Evolutionary conservation across 1,284 basidiomycete genomes (phyloP).

Genomic region (Malassezia equina): DNA sequence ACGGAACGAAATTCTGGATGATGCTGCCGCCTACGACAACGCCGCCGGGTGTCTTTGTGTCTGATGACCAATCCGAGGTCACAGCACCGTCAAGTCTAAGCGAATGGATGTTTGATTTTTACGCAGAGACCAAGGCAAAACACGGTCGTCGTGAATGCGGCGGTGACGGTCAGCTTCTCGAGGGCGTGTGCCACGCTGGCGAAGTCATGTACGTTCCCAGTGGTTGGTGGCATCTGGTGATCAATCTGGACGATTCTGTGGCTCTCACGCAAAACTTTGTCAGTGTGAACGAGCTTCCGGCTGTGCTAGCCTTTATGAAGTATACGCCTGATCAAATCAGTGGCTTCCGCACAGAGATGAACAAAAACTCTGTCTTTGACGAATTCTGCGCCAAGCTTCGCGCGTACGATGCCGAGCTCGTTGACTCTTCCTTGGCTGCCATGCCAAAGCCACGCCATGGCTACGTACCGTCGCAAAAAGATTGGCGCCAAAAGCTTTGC

Average conservation of each 20-base stretch:
- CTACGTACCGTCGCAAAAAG: neutral
- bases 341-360: constrained; percentile 44
- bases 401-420: neutral
- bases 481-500: constrained; percentile 7
- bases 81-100: constrained; percentile 47
- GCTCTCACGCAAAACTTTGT: constrained; percentile 52
- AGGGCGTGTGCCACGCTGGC: constrained; percentile 49
- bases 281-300: constrained; percentile 47
- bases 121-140: constrained; percentile 37
- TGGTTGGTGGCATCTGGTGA: constrained; percentile 44
- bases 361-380: neutral
- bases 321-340: constrained; percentile 50
- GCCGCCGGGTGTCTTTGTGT: constrained; percentile 50
- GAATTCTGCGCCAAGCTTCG: neutral
- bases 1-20: constrained; percentile 49
- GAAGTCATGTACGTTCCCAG: constrained; percentile 49
- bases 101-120: constrained; percentile 51
- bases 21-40: constrained; percentile 49
- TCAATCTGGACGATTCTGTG: constrained; percentile 38
- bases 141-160: constrained; percentile 40
- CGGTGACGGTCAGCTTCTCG: constrained; percentile 43
- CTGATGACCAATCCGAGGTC: constrained; percentile 47
- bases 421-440: neutral
- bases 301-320: constrained; percentile 50
- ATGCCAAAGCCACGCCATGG: neutral